Base-by-base conservation (phyloP, 1,139 yeast genomes). In the Blastobotrys petasosporus region DNA sequence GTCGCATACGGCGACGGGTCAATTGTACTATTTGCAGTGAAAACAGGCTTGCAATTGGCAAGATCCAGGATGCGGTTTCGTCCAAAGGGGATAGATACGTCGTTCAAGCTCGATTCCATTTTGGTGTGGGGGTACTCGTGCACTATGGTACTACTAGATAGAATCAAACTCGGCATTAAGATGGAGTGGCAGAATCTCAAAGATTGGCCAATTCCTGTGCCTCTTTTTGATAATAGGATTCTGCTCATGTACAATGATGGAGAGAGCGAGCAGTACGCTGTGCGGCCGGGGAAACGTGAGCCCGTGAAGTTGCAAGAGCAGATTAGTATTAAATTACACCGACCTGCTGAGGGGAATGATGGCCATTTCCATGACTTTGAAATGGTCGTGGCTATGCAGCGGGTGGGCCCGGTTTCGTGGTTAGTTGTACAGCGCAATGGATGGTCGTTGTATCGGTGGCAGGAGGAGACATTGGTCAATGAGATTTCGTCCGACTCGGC, bases 381-480 rank as follows among this genome's bases (percentile, higher is more conserved):
- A 39, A 45, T 47, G 45, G 51, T 46, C 38, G 49, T 52, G n/a
- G 32, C 49, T 3, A 50, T 55, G 17, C 41, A 48, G 30, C 46
- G 48, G 28, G 55, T 56, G 1, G 53, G 54, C 8, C 49, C 42
- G 1, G 41, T 47, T 13, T 43, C 52, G 4, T 56, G 60, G 60
- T 51, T 54, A 4, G 51, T 56, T 1, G 53, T 54, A 2, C 54
- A 54, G 35, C 42, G 53, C 2, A 49, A 48, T 29, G 57, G 57
- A 8, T 56, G 59, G 60, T 53, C 51, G 29, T 37, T 56, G 25
- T 56, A 52, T 38, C 43, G 50, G 20, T 56, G 58, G 59, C 54
- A 54, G 37, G 53, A 51, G n/a, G 53, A 48, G 5, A 37, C 44
- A 13, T 29, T 44, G 36, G 50, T 49, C 13, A 51, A 53, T 29